A percentile compares a stretch with the other conserved stretches of the same genome.
Evolutionary conservation across 139 green algal genomes (phyloP).

Genomic region (Penium margaritaceum): DNA sequence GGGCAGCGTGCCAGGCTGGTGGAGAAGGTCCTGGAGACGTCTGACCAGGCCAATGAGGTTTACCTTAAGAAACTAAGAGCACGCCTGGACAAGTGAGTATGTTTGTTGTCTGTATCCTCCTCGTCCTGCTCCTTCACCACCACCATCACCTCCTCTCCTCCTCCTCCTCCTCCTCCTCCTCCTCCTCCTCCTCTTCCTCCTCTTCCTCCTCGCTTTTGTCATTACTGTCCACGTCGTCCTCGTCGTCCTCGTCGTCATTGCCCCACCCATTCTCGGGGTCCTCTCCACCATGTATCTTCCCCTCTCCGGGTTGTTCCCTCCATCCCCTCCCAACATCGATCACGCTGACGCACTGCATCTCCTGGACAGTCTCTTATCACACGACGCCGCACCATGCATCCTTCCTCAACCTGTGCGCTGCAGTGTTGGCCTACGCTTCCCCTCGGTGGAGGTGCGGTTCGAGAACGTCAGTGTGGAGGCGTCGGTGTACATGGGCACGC

Average conservation of each 20-base stretch:
- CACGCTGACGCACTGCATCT: too few species aligned
- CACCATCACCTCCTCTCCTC: background rate
- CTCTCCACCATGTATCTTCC: too few species aligned
- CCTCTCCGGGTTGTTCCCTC: too few species aligned
- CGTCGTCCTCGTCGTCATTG: too few species aligned
- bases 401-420: background rate
- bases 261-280: too few species aligned
- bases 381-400: background rate
- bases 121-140: background rate
- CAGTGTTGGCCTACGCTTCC: slow-evolving; percentile 50
- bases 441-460: slow-evolving; percentile 48
- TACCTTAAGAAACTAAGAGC: slow-evolving; percentile 21
- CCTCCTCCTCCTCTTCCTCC: background rate
- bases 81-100: slow-evolving; percentile 24
- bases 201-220: background rate
- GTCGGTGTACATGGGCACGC: slow-evolving; percentile 39
- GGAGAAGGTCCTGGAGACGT: slow-evolving; percentile 29
- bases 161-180: background rate
- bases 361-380: too few species aligned
- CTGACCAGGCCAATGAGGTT: slow-evolving; percentile 28
- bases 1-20: slow-evolving; percentile 20
- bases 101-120: background rate
- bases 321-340: too few species aligned
- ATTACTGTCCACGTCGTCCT: too few species aligned
- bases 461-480: slow-evolving; percentile 41